Base-by-base conservation (phyloP, 495 filamentous ascomycete species). In the Annulohypoxylon maeteangense region DNA sequence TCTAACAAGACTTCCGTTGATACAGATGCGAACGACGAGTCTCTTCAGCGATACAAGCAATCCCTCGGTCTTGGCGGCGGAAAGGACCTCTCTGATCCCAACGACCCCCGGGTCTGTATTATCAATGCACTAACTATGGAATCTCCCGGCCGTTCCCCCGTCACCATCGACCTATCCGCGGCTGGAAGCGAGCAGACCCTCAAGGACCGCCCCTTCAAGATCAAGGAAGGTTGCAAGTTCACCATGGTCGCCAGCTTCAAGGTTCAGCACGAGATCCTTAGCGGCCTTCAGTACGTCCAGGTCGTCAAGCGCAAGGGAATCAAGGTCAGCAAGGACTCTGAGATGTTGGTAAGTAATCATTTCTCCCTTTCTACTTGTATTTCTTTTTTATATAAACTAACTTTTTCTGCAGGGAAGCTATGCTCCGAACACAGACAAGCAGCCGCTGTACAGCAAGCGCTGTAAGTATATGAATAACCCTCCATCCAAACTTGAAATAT, bases 31-130 rank as follows among this genome's bases (percentile, higher is more conserved):
- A 78, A 91, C 71, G 95, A 99, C 81, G 94, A 98, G 79, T 93
- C 95, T 67, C 89, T 99, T 76, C 90, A 94, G 80, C 92, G 94
- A 69, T 99, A 95, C 92, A 99, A 99, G 85, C 89, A 93, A 74
- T 98, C 95, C 2, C 89, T 99, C 34, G 95, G 96, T 67, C 87
- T 98, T 51, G 90, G 92, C 71, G 85, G 83, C 51, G 76, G 82
- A 61, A 84, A 83, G 50, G 82, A 84, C 38, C 80, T 90, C 3
- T 89, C 90, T 32, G 85, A 95, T 80, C 89, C 92, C 74, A 91
- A 84, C 74, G 93, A 96, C 75, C 88, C 90, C 16, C 87, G 92
- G 65, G 90, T 89, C 74, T 94, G 89, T 82, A 94, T 98, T 80
- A 98, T 99, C 82, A 87, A 92, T 62, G 90, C 93, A 34, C 90